A percentile compares a stretch with the other conserved stretches of the same genome.
Evolutionary conservation across 208 protist genomes (phyloP).

Genomic region (Wallacemonas sp.): DNA sequence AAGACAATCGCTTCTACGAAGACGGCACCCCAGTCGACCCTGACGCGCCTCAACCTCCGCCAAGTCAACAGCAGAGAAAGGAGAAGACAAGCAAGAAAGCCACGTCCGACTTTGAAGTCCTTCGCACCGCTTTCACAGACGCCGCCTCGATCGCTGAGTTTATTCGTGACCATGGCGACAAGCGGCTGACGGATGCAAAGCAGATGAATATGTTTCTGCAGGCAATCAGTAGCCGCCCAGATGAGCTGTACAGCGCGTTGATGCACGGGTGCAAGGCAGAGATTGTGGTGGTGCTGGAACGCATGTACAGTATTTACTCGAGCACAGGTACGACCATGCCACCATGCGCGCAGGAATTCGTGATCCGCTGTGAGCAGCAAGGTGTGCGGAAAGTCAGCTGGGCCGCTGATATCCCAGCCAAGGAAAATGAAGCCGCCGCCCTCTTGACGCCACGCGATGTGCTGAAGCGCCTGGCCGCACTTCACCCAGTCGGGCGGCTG

Average conservation of each 20-base stretch:
- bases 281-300: conserved; percentile 54
- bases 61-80: conserved; percentile 24
- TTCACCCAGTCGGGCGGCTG: conserved; percentile 64
- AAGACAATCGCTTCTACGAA: conserved; percentile 14
- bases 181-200: conserved; percentile 49
- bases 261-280: conserved; percentile 52
- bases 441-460: conserved; percentile 69
- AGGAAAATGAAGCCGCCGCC: conserved; percentile 25
- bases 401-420: conserved; percentile 23
- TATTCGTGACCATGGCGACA: conserved; percentile 43
- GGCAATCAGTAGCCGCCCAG: conserved; percentile 54
- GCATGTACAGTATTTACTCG: conserved; percentile 61
- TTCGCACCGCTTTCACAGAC: conserved; percentile 43
- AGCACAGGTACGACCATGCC: conserved; percentile 30
- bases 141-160: conserved; percentile 58
- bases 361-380: conserved; percentile 80
- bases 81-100: conserved; percentile 31
- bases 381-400: conserved; percentile 62
- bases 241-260: conserved; percentile 48
- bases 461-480: conserved; percentile 44
- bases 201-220: conserved; percentile 71
- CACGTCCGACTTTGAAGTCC: conserved; percentile 56
- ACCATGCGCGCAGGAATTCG: conserved; percentile 72
- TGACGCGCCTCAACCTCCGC: background rate
- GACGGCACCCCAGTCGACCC: conserved; percentile 13